phyloP scores from a whole-genome alignment of 805 yeast genomes.

The Yueomyces sinensis region DNA sequence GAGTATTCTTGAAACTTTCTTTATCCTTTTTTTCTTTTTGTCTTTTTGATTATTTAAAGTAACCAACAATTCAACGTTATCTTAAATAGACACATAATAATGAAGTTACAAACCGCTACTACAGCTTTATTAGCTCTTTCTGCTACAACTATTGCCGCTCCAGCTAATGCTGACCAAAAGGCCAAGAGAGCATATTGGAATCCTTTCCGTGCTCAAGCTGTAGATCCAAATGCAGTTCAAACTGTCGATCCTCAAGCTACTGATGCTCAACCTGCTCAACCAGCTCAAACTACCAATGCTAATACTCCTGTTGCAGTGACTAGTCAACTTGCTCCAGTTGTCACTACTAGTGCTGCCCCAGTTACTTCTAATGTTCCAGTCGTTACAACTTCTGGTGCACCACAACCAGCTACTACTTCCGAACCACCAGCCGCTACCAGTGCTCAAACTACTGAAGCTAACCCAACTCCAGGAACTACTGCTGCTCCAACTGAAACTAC shows the following conservation, averaged over 20 bases:
- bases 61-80: no score
- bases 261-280: not conserved
- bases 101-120: constrained; percentile 6
- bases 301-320: not conserved
- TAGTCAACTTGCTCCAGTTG: no score
- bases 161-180: constrained; percentile 1
- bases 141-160: constrained; percentile 7
- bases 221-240: not conserved
- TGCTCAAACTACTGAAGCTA: constrained; percentile 1
- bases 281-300: not conserved
- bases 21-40: no score
- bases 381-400: not conserved
- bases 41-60: no score
- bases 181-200: not conserved
- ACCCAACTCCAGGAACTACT: not conserved
- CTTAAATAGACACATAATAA: constrained; percentile 2
- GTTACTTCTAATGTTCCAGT: not conserved
- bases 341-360: not conserved
- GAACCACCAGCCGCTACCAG: no score
- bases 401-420: no score
- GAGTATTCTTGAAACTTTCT: no score
- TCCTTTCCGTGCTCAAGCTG: not conserved
- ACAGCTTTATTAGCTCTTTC: constrained; percentile 7
- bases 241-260: constrained; percentile 1
- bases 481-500: not conserved